Conservation (phyloP, 257 asterid genomes). For the Datura wrightii region DNA sequence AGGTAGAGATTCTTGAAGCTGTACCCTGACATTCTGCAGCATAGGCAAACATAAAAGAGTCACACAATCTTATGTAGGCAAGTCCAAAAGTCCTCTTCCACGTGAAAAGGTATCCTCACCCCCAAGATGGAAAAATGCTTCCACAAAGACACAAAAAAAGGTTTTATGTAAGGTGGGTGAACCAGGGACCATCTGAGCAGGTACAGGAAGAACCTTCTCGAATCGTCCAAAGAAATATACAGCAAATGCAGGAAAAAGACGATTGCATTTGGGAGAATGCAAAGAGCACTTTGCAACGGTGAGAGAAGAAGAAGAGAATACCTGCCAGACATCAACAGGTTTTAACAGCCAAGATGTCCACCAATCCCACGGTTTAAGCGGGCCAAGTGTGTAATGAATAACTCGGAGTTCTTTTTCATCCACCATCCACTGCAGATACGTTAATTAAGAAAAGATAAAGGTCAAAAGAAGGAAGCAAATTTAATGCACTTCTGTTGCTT, state of each 20-base stretch:
- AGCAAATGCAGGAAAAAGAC: neutral
- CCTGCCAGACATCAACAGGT: constrained; percentile 99
- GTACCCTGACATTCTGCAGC: constrained; percentile 73
- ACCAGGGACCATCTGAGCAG: neutral
- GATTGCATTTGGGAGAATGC: neutral
- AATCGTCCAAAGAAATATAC: too few species aligned
- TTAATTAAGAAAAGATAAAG: constrained; percentile 26
- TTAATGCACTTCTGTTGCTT: neutral
- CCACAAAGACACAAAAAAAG: neutral
- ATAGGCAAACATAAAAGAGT: constrained; percentile 31
- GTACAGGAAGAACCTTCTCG: too few species aligned
- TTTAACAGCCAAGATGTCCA: constrained; percentile 99
- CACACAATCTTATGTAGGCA: constrained; percentile 1
- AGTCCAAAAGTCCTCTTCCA: neutral
- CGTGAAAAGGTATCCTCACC: neutral
- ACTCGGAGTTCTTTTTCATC: constrained; percentile 88
- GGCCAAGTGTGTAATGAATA: constrained; percentile 98
- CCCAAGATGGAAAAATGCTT: neutral
- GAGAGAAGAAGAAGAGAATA: constrained; percentile 32
- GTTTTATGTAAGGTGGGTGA: neutral
- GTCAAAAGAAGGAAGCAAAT: neutral
- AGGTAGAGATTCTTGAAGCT: constrained; percentile 85
- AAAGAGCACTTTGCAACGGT: neutral
- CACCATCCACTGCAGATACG: constrained; percentile 91
- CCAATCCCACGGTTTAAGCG: constrained; percentile 99